A percentile compares a stretch with the other conserved stretches of the same genome.
Conservation (phyloP, 2,329 filamentous ascomycete genomes). For the Trichoderma brevicompactum region DNA sequence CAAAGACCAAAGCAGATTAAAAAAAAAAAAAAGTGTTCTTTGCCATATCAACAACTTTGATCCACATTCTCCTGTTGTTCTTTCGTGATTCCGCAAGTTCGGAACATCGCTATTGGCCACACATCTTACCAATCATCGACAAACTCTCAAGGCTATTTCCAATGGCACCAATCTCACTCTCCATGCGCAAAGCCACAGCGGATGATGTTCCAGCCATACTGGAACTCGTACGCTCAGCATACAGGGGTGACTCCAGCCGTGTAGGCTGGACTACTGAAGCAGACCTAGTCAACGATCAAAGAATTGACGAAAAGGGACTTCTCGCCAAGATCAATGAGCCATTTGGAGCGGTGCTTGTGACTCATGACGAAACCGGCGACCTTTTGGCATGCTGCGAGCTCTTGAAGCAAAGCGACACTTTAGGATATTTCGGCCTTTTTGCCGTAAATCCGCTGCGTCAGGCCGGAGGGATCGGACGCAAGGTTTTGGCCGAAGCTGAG, state of each 20-base stretch:
- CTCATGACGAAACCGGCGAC: conserved; percentile 36
- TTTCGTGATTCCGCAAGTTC: neutral
- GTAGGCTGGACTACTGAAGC: conserved; percentile 55
- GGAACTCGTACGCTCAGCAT: conserved; percentile 49
- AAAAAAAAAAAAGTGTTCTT: no score
- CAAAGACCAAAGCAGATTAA: neutral
- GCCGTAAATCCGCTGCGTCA: conserved; percentile 51
- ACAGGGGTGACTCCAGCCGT: conserved; percentile 48
- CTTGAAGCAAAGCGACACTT: conserved; percentile 34
- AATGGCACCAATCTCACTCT: conserved; percentile 36
- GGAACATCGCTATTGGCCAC: neutral
- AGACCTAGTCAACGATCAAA: conserved; percentile 48
- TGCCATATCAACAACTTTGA: neutral
- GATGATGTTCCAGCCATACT: conserved; percentile 42
- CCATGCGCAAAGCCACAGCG: conserved; percentile 43
- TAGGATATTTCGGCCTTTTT: conserved; percentile 46
- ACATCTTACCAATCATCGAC: neutral
- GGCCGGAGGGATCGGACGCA: conserved; percentile 49
- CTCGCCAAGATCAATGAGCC: conserved; percentile 47
- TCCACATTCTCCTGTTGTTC: neutral
- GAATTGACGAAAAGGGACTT: conserved; percentile 47
- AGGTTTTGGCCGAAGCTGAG: conserved; percentile 49
- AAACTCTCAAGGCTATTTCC: neutral
- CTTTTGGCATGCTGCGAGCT: conserved; percentile 54
- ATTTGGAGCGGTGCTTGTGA: conserved; percentile 45